Percentiles rank a stretch among this genome's conserved stretches.
Conservation (phyloP, 169 alveolate species). For the Eimeria falciformis region DNA sequence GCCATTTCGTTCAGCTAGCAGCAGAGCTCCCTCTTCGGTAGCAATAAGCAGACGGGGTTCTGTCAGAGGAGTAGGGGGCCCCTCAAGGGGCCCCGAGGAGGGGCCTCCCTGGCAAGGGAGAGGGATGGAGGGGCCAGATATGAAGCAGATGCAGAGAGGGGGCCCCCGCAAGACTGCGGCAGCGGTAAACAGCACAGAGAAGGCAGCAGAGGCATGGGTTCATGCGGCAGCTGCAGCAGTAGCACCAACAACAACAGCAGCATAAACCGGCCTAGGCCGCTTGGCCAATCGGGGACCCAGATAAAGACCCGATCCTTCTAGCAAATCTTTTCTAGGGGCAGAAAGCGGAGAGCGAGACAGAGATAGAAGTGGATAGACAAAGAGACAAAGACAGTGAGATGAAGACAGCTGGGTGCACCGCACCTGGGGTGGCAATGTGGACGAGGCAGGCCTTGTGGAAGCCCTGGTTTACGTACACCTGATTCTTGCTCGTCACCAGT, state of each 20-base stretch:
- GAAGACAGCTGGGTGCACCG: no score
- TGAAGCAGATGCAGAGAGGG: constrained; percentile 30
- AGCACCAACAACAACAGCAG: no score
- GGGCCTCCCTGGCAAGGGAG: not conserved
- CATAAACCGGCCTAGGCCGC: no score
- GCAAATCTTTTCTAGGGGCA: no score
- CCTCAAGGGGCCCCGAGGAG: not conserved
- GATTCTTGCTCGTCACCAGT: constrained; percentile 1
- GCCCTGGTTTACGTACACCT: constrained; percentile 10
- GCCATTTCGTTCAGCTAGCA: not conserved
- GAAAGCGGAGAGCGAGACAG: no score
- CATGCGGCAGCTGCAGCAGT: no score
- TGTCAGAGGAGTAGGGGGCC: not conserved
- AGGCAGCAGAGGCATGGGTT: not conserved
- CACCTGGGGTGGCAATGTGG: not conserved
- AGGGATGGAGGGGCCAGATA: not conserved
- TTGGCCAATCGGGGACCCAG: no score
- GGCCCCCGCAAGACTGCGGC: constrained; percentile 31
- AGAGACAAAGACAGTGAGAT: no score
- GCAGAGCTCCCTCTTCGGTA: constrained; percentile 23
- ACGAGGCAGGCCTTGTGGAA: not conserved
- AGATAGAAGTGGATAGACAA: no score
- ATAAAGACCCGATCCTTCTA: no score
- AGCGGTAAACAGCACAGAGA: not conserved
- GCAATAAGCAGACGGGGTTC: constrained; percentile 50